These are phyloP conservation scores for Carex cristatella DNA, from an alignment of 176 grass and related monocot genomes.

Conservation along the genomic window DNA sequence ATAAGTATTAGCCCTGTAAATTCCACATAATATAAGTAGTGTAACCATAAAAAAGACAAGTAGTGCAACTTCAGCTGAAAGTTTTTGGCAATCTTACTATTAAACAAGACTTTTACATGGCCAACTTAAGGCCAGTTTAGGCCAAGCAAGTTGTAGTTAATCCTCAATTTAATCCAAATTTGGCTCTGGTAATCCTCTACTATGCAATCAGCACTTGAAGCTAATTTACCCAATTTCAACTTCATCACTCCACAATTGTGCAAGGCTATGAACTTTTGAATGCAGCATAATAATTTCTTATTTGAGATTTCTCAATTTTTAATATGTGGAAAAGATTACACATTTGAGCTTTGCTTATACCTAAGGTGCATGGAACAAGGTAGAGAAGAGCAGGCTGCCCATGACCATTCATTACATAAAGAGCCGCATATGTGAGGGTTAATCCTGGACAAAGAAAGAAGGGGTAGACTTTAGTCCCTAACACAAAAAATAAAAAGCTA, in stretches of 20 bases:
- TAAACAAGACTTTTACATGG: neutral
- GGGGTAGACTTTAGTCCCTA: neutral
- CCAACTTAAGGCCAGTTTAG: neutral
- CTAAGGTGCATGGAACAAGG: conserved; percentile 90
- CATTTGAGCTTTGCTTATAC: conserved; percentile 28
- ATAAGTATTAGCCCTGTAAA: conserved; percentile 42
- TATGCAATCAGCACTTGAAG: neutral
- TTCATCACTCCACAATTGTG: conserved; percentile 1
- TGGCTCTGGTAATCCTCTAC: neutral
- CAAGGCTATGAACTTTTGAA: neutral
- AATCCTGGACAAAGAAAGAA: conserved; percentile 47
- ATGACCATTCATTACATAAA: conserved; percentile 78
- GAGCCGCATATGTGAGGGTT: conserved; percentile 65
- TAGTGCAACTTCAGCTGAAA: neutral
- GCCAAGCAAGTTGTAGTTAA: neutral
- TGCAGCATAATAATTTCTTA: conserved; percentile 1
- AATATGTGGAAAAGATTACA: neutral
- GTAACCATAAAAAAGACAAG: neutral
- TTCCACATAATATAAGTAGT: neutral
- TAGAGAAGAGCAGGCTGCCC: conserved; percentile 96
- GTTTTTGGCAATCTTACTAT: neutral
- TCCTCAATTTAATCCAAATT: neutral
- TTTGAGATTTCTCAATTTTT: neutral
- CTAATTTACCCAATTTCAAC: neutral
- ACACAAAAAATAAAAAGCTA: neutral